A percentile compares a stretch with the other conserved stretches of the same genome.
phyloP scores from a whole-genome alignment of 2,329 filamentous ascomycete species.

The Microcyclospora pomicola region DNA sequence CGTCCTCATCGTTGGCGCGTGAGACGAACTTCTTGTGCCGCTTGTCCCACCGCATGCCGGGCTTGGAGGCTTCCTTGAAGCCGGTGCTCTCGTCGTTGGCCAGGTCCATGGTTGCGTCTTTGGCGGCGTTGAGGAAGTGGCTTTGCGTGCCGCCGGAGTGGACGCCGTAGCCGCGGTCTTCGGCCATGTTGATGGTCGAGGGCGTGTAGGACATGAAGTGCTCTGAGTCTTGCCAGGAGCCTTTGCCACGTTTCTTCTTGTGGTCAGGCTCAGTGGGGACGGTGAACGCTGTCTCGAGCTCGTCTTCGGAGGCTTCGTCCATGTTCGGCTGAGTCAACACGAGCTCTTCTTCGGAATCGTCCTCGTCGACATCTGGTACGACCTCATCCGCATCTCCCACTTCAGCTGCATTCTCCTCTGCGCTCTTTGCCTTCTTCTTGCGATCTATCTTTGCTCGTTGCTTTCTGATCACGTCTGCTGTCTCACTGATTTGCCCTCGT shows the following conservation, averaged over 20 bases:
- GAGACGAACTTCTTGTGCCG: conserved; percentile 92
- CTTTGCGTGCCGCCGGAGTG: conserved; percentile 54
- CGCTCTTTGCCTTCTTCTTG: conserved; percentile 28
- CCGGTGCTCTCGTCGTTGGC: conserved; percentile 74
- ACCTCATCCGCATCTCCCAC: conserved; percentile 18
- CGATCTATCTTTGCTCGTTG: conserved; percentile 53
- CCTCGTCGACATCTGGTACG: conserved; percentile 23
- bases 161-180: conserved; percentile 87
- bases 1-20: conserved; percentile 86
- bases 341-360: conserved; percentile 25
- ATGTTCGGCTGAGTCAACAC: conserved; percentile 24
- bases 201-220: conserved; percentile 96
- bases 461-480: conserved; percentile 62
- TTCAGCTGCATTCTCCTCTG: conserved; percentile 7
- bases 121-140: conserved; percentile 80
- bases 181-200: conserved; percentile 61
- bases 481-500: conserved; percentile 52
- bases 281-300: conserved; percentile 40
- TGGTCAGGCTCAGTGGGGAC: conserved; percentile 12
- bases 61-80: conserved; percentile 62
- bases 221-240: conserved; percentile 66
- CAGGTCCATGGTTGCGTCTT: conserved; percentile 81
- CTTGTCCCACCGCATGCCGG: conserved; percentile 82
- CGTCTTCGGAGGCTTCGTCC: conserved; percentile 37
- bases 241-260: conserved; percentile 12